Conservation (phyloP, 305 asterid species). For the Fraxinus angustifolia region DNA sequence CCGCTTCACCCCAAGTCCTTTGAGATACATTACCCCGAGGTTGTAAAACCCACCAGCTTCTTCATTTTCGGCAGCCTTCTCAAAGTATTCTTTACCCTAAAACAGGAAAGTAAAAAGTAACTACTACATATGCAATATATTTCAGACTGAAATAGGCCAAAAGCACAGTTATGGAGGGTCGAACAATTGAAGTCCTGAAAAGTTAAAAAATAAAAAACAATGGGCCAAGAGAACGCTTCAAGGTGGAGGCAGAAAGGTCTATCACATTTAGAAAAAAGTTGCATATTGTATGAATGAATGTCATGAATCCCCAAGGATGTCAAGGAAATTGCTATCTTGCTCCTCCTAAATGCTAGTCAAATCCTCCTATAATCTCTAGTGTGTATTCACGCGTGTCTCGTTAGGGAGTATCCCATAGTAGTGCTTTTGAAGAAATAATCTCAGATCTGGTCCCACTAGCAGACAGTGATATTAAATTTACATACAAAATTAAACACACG, state of each 20-base stretch:
- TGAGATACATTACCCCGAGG: slow-evolving; percentile 86
- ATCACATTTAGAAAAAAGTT: not conserved
- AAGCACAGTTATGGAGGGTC: not conserved
- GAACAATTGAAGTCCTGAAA: not conserved
- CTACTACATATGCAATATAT: not conserved
- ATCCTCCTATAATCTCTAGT: not conserved
- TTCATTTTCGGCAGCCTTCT: slow-evolving; percentile 75
- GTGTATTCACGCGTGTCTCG: not conserved
- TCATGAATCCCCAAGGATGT: not conserved
- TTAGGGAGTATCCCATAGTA: not conserved
- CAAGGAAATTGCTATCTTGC: not conserved
- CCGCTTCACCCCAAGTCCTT: slow-evolving; percentile 89
- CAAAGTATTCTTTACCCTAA: slow-evolving; percentile 88
- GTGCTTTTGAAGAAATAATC: not conserved
- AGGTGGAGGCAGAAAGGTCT: not conserved
- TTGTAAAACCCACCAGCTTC: slow-evolving; percentile 74
- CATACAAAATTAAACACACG: not conserved
- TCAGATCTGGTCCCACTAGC: not conserved
- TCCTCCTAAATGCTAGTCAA: not conserved
- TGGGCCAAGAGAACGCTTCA: not conserved
- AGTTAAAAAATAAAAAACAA: not conserved
- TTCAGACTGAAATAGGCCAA: not conserved
- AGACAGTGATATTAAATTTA: not conserved
- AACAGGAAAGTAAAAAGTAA: slow-evolving; percentile 24
- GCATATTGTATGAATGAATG: not conserved